phyloP scores from a whole-genome alignment of 257 asterid species.

The Datura wrightii region DNA sequence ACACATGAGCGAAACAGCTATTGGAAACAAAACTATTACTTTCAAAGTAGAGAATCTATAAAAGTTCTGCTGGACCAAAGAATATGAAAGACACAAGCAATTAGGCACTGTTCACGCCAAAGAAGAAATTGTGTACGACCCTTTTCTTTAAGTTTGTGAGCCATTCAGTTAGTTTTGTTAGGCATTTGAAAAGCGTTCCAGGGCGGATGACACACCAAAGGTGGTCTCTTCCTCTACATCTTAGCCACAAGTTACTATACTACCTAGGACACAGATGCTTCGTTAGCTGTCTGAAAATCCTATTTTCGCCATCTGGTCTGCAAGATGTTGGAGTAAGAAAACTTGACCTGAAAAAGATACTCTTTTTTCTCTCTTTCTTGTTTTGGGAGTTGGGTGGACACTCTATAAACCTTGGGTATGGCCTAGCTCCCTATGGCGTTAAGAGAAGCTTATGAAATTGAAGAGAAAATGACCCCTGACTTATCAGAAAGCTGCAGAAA shows the following conservation, averaged over 20 bases:
- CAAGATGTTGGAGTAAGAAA: conserved; percentile 13
- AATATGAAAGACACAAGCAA: neutral
- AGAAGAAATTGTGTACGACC: too few species aligned
- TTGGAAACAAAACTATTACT: neutral
- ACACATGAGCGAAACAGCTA: neutral
- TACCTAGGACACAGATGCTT: neutral
- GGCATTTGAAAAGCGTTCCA: neutral
- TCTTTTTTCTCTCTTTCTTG: neutral
- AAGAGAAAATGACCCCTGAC: neutral
- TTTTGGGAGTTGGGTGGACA: conserved; percentile 13
- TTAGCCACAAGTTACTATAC: neutral
- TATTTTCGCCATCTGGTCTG: neutral
- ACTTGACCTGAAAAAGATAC: too few species aligned
- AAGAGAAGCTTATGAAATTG: neutral
- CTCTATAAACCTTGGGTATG: neutral
- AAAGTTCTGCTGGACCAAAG: neutral
- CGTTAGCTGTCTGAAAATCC: neutral
- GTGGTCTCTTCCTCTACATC: neutral
- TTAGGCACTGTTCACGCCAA: neutral
- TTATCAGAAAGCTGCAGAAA: neutral
- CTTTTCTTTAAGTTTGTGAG: neutral
- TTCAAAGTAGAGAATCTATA: conserved; percentile 3
- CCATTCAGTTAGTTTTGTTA: neutral
- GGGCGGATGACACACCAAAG: neutral
- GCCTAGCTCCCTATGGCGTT: neutral